These are phyloP conservation scores for Salix suchowensis DNA, from an alignment of 345 rosid species.

Conservation along the genomic window DNA sequence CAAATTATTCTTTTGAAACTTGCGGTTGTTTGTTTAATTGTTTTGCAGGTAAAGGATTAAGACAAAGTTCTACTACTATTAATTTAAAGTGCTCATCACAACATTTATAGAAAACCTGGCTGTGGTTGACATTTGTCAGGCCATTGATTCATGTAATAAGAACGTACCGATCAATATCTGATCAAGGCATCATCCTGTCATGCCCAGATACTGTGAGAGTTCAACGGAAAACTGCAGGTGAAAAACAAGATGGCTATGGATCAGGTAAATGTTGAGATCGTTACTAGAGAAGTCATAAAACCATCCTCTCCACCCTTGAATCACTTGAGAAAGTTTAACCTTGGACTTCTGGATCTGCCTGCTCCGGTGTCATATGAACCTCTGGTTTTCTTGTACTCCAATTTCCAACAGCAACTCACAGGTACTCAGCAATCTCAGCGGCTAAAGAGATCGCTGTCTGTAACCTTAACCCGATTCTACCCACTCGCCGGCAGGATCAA, in stretches of 20 bases:
- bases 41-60: background rate
- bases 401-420: too few species aligned
- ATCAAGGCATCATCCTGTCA: background rate
- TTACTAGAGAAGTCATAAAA: background rate
- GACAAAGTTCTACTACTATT: background rate
- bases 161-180: too few species aligned
- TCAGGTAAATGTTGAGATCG: background rate
- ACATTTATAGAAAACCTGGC: background rate
- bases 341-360: conserved; percentile 18
- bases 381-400: conserved; percentile 15
- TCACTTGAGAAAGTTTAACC: conserved; percentile 10
- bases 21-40: background rate
- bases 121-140: background rate
- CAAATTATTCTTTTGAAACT: background rate
- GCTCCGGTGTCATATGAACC: conserved; percentile 5
- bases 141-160: too few species aligned
- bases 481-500: conserved; percentile 28
- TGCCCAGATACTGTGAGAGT: too few species aligned
- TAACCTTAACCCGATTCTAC: conserved; percentile 35
- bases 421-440: background rate
- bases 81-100: too few species aligned
- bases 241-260: background rate
- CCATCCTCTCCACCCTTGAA: conserved; percentile 18
- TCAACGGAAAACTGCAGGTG: background rate
- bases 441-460: conserved; percentile 40